Percentiles rank a stretch among this genome's conserved stretches.
Evolutionary conservation across 495 filamentous ascomycete species (phyloP).

Genomic region (Penicillium cosmopolitanum): DNA sequence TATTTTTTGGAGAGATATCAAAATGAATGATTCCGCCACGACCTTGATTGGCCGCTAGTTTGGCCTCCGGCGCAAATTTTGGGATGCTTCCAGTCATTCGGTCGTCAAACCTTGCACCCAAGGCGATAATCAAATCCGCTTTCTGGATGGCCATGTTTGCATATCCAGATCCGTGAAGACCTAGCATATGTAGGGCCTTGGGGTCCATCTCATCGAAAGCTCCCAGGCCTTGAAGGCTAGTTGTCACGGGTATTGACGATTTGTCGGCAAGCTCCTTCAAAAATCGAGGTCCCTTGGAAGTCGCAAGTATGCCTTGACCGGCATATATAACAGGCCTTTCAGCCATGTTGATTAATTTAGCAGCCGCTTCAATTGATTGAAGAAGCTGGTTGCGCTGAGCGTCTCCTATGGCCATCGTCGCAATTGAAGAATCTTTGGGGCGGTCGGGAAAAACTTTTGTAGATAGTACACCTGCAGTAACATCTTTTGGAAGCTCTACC

Average conservation of each 20-base stretch:
- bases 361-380: constrained; percentile 24
- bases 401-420: background rate
- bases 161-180: constrained; percentile 66
- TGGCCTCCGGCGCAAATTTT: constrained; percentile 62
- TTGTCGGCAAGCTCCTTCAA: constrained; percentile 62
- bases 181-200: constrained; percentile 64
- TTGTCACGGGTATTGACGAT: constrained; percentile 62
- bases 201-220: constrained; percentile 63
- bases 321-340: constrained; percentile 65
- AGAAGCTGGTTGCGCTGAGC: background rate
- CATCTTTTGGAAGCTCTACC: constrained; percentile 64
- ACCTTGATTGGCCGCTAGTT: constrained; percentile 55
- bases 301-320: constrained; percentile 59
- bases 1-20: constrained; percentile 66
- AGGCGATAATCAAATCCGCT: constrained; percentile 63
- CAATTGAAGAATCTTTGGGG: background rate
- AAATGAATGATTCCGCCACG: constrained; percentile 68
- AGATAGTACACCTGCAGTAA: constrained; percentile 53
- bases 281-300: constrained; percentile 52
- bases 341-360: constrained; percentile 60
- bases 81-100: constrained; percentile 58
- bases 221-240: constrained; percentile 67
- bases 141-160: constrained; percentile 69
- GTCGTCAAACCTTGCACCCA: constrained; percentile 66
- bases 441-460: background rate